Conservation (phyloP, 148 eudicot genomes). For the Spergularia marina region DNA sequence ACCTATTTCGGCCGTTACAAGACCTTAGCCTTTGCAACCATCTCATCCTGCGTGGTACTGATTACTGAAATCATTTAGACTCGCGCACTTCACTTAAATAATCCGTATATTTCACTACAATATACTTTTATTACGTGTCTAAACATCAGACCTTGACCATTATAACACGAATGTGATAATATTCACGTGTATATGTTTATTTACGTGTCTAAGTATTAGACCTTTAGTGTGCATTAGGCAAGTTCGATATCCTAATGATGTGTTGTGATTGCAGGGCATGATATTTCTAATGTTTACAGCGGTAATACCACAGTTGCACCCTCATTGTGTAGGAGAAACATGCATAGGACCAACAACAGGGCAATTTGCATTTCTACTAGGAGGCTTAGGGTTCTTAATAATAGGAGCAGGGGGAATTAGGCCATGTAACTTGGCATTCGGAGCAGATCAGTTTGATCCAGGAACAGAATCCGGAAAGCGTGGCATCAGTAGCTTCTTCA, state of each 20-base stretch:
- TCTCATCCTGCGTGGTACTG: conserved; percentile 42
- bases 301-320: conserved; percentile 32
- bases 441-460: conserved; percentile 63
- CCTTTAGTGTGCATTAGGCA: too few species aligned
- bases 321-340: conserved; percentile 22
- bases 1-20: conserved; percentile 61
- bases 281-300: conserved; percentile 48
- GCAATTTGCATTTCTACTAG: conserved; percentile 40
- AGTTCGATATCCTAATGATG: neutral
- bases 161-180: too few species aligned
- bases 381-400: conserved; percentile 33
- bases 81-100: neutral
- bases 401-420: conserved; percentile 58
- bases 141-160: too few species aligned
- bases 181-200: too few species aligned
- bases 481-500: conserved; percentile 59
- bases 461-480: conserved; percentile 52
- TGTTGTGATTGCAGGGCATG: conserved; percentile 38
- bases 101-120: neutral
- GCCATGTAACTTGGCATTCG: conserved; percentile 64
- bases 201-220: too few species aligned
- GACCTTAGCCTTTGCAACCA: conserved; percentile 42
- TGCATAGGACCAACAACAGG: conserved; percentile 45
- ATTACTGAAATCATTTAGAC: conserved; percentile 3
- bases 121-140: too few species aligned